Conservation (phyloP, 495 filamentous ascomycete species). For the Rusavskia elegans region DNA sequence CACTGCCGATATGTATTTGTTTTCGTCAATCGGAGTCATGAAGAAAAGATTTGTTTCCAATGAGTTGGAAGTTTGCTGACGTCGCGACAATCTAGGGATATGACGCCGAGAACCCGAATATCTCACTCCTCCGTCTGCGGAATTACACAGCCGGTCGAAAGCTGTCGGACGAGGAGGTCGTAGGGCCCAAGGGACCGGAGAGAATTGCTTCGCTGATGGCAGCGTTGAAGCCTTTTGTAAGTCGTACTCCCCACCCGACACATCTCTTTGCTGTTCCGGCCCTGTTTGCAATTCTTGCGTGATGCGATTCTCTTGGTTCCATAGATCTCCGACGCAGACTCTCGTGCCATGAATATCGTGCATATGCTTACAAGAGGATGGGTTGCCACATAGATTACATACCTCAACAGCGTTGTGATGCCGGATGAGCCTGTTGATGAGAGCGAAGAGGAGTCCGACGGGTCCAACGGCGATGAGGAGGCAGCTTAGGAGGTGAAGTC, state of each 20-base stretch:
- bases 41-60: background rate
- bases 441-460: constrained; percentile 1
- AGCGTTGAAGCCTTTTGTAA: constrained; percentile 50
- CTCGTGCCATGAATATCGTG: background rate
- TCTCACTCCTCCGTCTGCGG: constrained; percentile 57
- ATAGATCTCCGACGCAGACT: background rate
- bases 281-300: constrained; percentile 3
- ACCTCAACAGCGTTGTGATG: constrained; percentile 49
- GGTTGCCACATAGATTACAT: constrained; percentile 33
- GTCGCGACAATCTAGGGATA: constrained; percentile 40
- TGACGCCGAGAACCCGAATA: constrained; percentile 52
- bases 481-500: background rate
- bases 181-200: constrained; percentile 31
- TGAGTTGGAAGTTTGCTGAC: background rate
- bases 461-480: background rate
- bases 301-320: constrained; percentile 7
- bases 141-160: constrained; percentile 58
- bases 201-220: constrained; percentile 37
- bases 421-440: constrained; percentile 30
- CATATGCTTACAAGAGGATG: constrained; percentile 1
- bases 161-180: constrained; percentile 40
- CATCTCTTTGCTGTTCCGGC: constrained; percentile 1
- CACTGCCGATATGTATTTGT: too few species aligned
- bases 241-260: constrained; percentile 13
- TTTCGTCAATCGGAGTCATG: too few species aligned